These are phyloP conservation scores for Darksidea phi DNA, from an alignment of 495 filamentous ascomycete species.

Conservation along the genomic window DNA sequence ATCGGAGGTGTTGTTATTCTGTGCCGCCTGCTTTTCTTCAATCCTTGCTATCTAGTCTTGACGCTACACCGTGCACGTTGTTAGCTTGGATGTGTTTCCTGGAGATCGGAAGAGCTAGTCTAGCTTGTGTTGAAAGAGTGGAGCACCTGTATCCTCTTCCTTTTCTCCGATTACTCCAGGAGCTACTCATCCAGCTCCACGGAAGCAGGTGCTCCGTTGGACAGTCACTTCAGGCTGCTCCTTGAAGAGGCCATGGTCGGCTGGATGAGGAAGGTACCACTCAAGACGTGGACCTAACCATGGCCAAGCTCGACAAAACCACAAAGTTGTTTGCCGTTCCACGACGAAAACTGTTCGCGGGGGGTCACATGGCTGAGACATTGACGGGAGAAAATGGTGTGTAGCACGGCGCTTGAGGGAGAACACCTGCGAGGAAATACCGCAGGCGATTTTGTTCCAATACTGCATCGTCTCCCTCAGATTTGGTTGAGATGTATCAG, in stretches of 20 bases:
- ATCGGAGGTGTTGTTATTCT: too few species aligned
- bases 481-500: not conserved
- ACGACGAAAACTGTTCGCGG: not conserved
- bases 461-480: too few species aligned
- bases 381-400: not conserved
- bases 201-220: too few species aligned
- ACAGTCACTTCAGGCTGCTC: too few species aligned
- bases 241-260: too few species aligned
- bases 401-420: not conserved
- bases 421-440: not conserved
- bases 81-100: too few species aligned
- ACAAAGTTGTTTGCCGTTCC: not conserved
- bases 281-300: not conserved
- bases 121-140: slow-evolving; percentile 1
- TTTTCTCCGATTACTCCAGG: slow-evolving; percentile 8
- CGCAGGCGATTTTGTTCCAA: too few species aligned
- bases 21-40: too few species aligned
- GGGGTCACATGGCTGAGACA: not conserved
- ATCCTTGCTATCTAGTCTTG: too few species aligned
- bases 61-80: too few species aligned
- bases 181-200: slow-evolving; percentile 12
- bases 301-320: not conserved
- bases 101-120: too few species aligned
- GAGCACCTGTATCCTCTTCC: slow-evolving; percentile 1
- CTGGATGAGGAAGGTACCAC: slow-evolving; percentile 5